Conservation (phyloP, 495 filamentous ascomycete species). For the Aspergillus hancockii region DNA sequence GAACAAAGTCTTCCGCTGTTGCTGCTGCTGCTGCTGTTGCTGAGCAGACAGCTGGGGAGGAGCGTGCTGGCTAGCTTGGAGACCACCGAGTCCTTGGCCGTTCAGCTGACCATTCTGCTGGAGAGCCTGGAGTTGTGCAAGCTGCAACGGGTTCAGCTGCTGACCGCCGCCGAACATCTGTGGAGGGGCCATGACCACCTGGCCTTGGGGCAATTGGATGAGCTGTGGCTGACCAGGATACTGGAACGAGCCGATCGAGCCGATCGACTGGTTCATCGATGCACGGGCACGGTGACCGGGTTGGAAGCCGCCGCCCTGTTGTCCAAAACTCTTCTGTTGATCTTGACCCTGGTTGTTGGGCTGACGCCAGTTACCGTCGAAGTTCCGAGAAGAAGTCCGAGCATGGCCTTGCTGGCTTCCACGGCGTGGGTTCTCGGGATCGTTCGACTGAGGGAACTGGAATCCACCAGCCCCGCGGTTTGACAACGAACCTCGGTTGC, state of each 20-base stretch:
- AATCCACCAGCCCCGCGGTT: constrained; percentile 66
- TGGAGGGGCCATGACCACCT: constrained; percentile 70
- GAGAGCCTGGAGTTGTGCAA: constrained; percentile 88
- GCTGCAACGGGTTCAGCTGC: constrained; percentile 84
- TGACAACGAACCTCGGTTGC: constrained; percentile 52
- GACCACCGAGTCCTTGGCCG: constrained; percentile 65
- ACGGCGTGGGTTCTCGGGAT: constrained; percentile 69
- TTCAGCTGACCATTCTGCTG: constrained; percentile 80
- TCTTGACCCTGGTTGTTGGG: constrained; percentile 67
- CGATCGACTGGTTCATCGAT: constrained; percentile 86
- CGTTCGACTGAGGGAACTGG: constrained; percentile 65
- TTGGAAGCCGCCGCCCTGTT: constrained; percentile 71
- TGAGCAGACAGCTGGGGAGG: constrained; percentile 59
- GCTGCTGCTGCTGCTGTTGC: constrained; percentile 64
- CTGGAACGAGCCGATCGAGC: constrained; percentile 83
- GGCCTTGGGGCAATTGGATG: constrained; percentile 79
- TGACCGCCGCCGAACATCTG: constrained; percentile 79
- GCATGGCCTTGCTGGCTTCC: constrained; percentile 69
- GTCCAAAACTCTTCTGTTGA: constrained; percentile 63
- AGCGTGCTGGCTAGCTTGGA: constrained; percentile 77
- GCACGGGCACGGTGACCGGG: constrained; percentile 84
- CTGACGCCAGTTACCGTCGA: constrained; percentile 97
- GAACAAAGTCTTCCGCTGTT: constrained; percentile 97
- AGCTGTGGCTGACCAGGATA: constrained; percentile 91
- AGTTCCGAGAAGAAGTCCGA: constrained; percentile 83